Base-by-base conservation (phyloP, 2,329 filamentous ascomycete genomes). In the Dactylellina cionopaga region DNA sequence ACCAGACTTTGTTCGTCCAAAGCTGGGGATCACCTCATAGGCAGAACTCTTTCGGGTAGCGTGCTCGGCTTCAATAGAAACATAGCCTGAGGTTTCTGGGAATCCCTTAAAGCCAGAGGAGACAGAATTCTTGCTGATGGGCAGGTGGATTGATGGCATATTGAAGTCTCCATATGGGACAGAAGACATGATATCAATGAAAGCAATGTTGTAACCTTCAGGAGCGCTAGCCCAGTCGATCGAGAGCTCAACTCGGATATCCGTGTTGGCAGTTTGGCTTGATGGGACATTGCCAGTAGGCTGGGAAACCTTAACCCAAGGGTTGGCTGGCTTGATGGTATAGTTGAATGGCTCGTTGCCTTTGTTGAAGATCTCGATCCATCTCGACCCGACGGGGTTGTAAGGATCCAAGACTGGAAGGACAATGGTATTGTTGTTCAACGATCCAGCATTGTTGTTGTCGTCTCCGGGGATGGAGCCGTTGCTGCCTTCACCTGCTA, bases 381-480 rank as follows among this genome's bases (percentile, higher is more conserved):
- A 90, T 37, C 87, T 83, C 0, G 81, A 83, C 77, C 79, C 10
- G 0, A 78, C 76, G 0, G 84, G 82, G 1, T 87, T 86, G 64
- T 88, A 89, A 0, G 84, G 85, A 71, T 86, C 87, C 65, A 90
- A 81, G 0, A 84, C 81, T 6, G 85, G 85, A 2, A 89, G 80
- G 0, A 83, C 82, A 2, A 90, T 81, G 1, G 81, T 83, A 73
- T 84, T 83, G 43, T 81, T 83, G 3, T 84, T 83, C 76, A 85
- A 87, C 19, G 82, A 80, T 19, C 78, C 75, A 22, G 65, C 39
- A 77, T 89, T 88, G 79, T 83, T 89, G 69, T 81, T 82, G 79
- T 90, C 88, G 74, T 90, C 89, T 22, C 89, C 88, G 0, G 88
- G 87, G 4, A 90, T 85, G 0, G 86, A 87, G 0, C 87, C 89